Base-by-base conservation (phyloP, 768 basidiomycete species). In the Leccinum fibrillosum region DNA sequence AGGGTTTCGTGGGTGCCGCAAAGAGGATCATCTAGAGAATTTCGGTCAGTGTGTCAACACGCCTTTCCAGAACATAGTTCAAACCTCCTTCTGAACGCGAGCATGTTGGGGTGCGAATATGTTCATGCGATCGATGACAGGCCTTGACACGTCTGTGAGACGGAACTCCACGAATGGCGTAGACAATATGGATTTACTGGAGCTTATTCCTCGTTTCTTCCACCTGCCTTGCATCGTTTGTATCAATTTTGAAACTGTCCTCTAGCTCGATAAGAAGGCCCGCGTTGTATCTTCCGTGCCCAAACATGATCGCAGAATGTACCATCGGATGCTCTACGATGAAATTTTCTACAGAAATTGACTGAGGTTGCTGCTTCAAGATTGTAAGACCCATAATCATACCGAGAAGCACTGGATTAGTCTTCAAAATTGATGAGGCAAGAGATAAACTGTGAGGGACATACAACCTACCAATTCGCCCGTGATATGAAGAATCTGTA, bases 31-130 rank as follows among this genome's bases (percentile, higher is more conserved):
- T 66, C 65, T 66, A 15, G 8, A 5, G 2, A 37, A 35, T 17
- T 26, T 3, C 11, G 10, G 30, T 63, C 11, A 9, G 17, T 19
- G 25, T 50, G 9, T 37, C 11, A 12, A 30, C 49, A 52, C 15
- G 12, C 9, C 0, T 55, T 30, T 19, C 1, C 19, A 7, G 19
- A 39, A 51, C 4, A 37, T 12, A 19, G 4, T 5, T 15, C 59
- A 19, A 44, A 66, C 65, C 65, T 66, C 65, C 25, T 64, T 66
- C 28, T 64, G 65, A 1, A 66, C 51, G 17, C 65, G 65, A 28
- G 65, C 56, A 4, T 67, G 62, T 30, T 64, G 62, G 9, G 65
- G 65, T 19, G 65, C 65, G 5, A 64, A 66, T 48, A 57, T 47
- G 34, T 66, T 66, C 65, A 64, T 57, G 11, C 65, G 62, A 17